These are phyloP conservation scores for Candida stauntonica DNA, from an alignment of 805 yeast genomes.

Conservation along the genomic window DNA sequence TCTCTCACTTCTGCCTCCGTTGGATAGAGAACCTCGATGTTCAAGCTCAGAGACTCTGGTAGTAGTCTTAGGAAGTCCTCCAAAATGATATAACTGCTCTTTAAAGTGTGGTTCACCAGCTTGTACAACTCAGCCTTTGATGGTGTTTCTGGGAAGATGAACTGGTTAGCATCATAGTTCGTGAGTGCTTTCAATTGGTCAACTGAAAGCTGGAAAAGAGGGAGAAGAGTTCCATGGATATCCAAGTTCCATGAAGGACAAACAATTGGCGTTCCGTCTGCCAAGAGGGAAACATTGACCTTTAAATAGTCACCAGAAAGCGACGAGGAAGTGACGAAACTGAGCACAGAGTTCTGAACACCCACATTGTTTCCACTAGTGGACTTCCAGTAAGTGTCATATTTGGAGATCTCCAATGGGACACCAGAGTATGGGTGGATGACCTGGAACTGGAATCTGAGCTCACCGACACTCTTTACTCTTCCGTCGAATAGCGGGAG, in stretches of 20 bases:
- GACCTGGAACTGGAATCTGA: slow-evolving; percentile 72
- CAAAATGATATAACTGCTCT: slow-evolving; percentile 53
- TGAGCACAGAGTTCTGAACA: slow-evolving; percentile 37
- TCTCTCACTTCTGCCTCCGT: slow-evolving; percentile 44
- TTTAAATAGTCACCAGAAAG: slow-evolving; percentile 75
- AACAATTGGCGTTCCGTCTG: slow-evolving; percentile 83
- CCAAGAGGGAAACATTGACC: slow-evolving; percentile 62
- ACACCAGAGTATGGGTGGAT: slow-evolving; percentile 85
- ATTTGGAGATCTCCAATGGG: slow-evolving; percentile 83
- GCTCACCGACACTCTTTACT: slow-evolving; percentile 75
- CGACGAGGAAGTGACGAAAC: slow-evolving; percentile 89
- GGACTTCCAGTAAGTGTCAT: slow-evolving; percentile 96
- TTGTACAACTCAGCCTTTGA: slow-evolving; percentile 15
- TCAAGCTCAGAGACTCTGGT: slow-evolving; percentile 59
- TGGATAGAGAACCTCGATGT: slow-evolving; percentile 75
- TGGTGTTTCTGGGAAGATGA: slow-evolving; percentile 7
- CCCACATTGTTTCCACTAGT: slow-evolving; percentile 46
- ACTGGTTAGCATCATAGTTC: slow-evolving; percentile 25
- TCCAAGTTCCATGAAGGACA: slow-evolving; percentile 64
- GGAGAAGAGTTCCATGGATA: slow-evolving; percentile 46
- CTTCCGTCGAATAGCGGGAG: slow-evolving; percentile 82
- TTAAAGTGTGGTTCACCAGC: slow-evolving; percentile 40
- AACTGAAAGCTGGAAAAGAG: slow-evolving; percentile 51
- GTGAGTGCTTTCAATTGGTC: slow-evolving; percentile 30
- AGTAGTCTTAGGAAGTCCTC: slow-evolving; percentile 51